These are phyloP conservation scores for Diatrype stigma DNA, from an alignment of 2,329 filamentous ascomycete genomes.

Conservation along the genomic window DNA sequence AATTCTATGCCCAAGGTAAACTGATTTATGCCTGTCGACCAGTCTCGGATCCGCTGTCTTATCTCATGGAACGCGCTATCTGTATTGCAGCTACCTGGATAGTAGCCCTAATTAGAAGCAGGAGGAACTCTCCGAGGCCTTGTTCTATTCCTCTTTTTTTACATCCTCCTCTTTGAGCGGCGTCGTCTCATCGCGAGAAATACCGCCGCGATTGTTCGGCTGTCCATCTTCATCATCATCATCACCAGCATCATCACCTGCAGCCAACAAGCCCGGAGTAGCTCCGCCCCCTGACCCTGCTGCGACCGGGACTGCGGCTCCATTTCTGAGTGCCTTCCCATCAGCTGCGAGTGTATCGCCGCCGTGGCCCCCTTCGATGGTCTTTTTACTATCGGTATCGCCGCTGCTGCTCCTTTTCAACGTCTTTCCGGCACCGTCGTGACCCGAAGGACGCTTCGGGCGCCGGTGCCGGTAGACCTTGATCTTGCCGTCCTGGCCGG, in stretches of 20 bases:
- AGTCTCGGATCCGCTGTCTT: not conserved
- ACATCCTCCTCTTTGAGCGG: conserved; percentile 35
- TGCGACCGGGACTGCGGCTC: no score
- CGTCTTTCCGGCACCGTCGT: not conserved
- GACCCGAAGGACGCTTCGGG: conserved; percentile 1
- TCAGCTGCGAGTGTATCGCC: no score
- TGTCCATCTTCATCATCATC: not conserved
- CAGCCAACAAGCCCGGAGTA: no score
- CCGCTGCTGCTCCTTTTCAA: not conserved
- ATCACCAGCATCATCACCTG: not conserved
- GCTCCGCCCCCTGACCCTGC: no score
- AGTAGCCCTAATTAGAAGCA: no score
- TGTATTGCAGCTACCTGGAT: no score
- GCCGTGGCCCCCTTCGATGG: no score
- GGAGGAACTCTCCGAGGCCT: no score
- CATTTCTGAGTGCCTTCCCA: no score
- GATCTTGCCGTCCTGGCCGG: conserved; percentile 51
- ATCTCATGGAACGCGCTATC: not conserved
- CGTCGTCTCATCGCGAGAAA: conserved; percentile 49
- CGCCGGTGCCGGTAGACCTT: conserved; percentile 40
- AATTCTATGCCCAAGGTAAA: no score
- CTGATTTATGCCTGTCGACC: no score
- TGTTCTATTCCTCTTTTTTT: conserved; percentile 33
- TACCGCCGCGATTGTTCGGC: conserved; percentile 18
- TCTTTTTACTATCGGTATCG: no score